A percentile compares a stretch with the other conserved stretches of the same genome.
phyloP scores from a whole-genome alignment of 345 rosid species.

The Gossypioides kirkii region DNA sequence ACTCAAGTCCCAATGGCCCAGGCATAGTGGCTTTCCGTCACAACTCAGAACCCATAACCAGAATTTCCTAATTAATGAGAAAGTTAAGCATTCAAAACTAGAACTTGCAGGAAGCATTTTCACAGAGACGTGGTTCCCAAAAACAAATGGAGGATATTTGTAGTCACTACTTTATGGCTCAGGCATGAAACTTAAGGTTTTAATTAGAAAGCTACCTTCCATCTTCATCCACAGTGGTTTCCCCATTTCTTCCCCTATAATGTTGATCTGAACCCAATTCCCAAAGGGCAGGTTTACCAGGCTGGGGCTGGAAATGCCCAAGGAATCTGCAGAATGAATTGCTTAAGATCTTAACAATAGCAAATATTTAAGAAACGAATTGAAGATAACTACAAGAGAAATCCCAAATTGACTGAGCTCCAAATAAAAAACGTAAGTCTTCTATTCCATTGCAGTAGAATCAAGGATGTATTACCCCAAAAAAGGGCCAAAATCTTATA shows the following conservation, averaged over 20 bases:
- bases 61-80: constrained; percentile 1
- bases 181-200: constrained; percentile 4
- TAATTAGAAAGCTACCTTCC: constrained; percentile 46
- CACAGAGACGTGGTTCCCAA: background rate
- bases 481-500: background rate
- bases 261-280: constrained; percentile 65
- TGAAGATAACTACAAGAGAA: constrained; percentile 7
- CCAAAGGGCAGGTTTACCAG: constrained; percentile 72
- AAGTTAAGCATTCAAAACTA: constrained; percentile 15
- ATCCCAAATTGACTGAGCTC: background rate
- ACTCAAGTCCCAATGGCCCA: background rate
- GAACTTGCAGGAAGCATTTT: constrained; percentile 6
- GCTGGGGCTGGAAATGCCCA: constrained; percentile 79
- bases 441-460: background rate
- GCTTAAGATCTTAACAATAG: background rate
- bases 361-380: background rate
- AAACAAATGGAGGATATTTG: constrained; percentile 6
- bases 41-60: background rate
- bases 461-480: background rate
- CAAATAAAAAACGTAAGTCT: background rate
- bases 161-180: background rate
- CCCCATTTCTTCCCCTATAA: constrained; percentile 53
- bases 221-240: constrained; percentile 48
- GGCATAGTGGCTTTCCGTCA: background rate
- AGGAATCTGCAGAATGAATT: constrained; percentile 61